These are phyloP conservation scores for Populus tremula DNA, from an alignment of 345 rosid species.

Conservation along the genomic window DNA sequence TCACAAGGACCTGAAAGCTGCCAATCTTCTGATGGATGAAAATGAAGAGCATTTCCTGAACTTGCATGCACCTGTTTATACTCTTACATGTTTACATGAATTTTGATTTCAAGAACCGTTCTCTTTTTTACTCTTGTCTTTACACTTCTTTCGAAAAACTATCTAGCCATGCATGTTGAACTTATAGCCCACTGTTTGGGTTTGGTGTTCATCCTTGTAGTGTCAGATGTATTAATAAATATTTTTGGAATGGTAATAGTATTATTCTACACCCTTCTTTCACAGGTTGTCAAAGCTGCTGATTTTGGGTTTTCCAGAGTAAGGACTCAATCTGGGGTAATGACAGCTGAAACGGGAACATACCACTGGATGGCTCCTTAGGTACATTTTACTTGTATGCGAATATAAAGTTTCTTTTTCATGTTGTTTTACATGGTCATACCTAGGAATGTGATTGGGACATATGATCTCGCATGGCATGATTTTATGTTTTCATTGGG, in stretches of 20 bases:
- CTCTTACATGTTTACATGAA: slow-evolving; percentile 1
- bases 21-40: slow-evolving; percentile 98
- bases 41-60: slow-evolving; percentile 44
- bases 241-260: neutral
- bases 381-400: slow-evolving; percentile 37
- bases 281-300: slow-evolving; percentile 93
- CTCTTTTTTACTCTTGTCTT: neutral
- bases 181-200: neutral
- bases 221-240: neutral
- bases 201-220: neutral
- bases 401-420: neutral
- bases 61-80: neutral
- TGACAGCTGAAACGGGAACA: slow-evolving; percentile 99
- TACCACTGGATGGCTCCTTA: slow-evolving; percentile 99
- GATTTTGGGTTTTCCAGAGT: slow-evolving; percentile 99
- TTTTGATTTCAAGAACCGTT: neutral
- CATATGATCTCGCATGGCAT: no score
- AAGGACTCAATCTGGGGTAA: slow-evolving; percentile 82
- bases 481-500: no score
- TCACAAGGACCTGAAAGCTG: slow-evolving; percentile 94
- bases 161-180: neutral
- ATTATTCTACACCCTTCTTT: neutral
- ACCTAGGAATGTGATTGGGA: no score
- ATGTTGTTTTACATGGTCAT: no score
- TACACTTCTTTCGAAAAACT: neutral